Base-by-base conservation (phyloP, 495 filamentous ascomycete genomes). In the Opeltia flavorubescens region DNA sequence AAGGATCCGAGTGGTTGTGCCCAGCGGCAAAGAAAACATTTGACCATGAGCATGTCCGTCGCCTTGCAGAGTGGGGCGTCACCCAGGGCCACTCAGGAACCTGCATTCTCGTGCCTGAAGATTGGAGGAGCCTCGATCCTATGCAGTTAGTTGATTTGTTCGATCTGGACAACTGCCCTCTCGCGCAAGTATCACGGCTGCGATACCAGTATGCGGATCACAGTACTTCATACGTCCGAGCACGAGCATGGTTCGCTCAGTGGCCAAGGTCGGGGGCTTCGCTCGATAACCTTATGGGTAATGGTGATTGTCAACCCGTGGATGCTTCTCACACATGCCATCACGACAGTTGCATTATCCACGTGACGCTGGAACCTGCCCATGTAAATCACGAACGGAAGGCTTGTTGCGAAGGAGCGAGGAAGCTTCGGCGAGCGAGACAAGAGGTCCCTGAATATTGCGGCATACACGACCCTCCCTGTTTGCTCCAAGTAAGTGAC, bases 101-200 rank as follows among this genome's bases (percentile, higher is more conserved):
- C 12, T 44, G 23, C 15, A 28, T 44, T 20, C 42, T 44, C 13
- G 17, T 27, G 9, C 42, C 23, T 7, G 42, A 44, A 12, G 21
- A 44, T 20, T 44, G 23, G 42, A 44, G 42, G 24, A 28, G n/a
- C 28, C 15, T 28, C n/a, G 25, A 44, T 29, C 42, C 42, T 28
- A 17, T 44, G 23, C 21, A 27, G 4, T 12, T 44, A 5, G 13
- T 44, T 17, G 23, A 29, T 13, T 7, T 27, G 23, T 44, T 44
- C 42, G 28, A 17, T 21, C 42, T 44, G 12, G 28, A 28, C 2
- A 26, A 28, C 29, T 29, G 23, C 42, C 42, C 34, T 7, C 18
- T 15, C 5, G 34, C 5, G 15, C 6, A 38, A 38, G 34, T 17
- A 5, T 5, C 7, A 20, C 25, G 42, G 9, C n/a, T 30, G 23